A percentile compares a stretch with the other conserved stretches of the same genome.
Conservation (phyloP, 2,329 filamentous ascomycete species). For the Xylogone sp. region DNA sequence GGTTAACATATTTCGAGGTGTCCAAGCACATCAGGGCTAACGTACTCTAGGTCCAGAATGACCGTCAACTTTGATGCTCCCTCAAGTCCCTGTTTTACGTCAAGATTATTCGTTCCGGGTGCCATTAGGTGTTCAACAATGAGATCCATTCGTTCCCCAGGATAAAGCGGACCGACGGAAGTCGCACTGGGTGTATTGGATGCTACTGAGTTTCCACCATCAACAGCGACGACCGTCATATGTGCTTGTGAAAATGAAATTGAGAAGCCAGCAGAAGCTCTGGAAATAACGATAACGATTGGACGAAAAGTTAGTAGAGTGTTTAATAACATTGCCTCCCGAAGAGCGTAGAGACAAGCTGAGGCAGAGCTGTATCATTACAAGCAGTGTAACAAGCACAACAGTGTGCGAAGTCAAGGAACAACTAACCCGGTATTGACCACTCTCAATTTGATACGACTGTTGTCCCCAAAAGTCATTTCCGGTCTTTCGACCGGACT, state of each 20-base stretch:
- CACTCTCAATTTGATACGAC: conserved; percentile 31
- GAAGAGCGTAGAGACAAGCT: too few species aligned
- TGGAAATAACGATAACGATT: too few species aligned
- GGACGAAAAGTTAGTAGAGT: too few species aligned
- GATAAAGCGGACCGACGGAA: conserved; percentile 27
- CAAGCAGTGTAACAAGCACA: too few species aligned
- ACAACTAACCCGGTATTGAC: conserved; percentile 38
- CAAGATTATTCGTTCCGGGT: neutral
- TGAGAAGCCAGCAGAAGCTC: conserved; percentile 36
- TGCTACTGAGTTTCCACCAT: conserved; percentile 33
- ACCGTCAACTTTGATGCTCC: too few species aligned
- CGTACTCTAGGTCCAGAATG: too few species aligned
- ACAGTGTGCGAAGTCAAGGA: too few species aligned
- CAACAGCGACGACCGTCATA: conserved; percentile 35
- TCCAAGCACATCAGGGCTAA: too few species aligned
- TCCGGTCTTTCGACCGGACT: conserved; percentile 20
- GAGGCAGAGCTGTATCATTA: too few species aligned
- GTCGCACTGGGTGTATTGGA: conserved; percentile 15
- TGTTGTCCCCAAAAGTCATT: conserved; percentile 21
- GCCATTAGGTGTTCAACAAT: conserved; percentile 15
- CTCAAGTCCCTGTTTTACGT: too few species aligned
- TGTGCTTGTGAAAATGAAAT: conserved; percentile 27
- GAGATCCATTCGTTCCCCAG: conserved; percentile 41
- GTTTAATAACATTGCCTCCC: too few species aligned
- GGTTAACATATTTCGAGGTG: too few species aligned